These are phyloP conservation scores for Tricholoma saponaceum DNA, from an alignment of 768 basidiomycete species.

Conservation along the genomic window DNA sequence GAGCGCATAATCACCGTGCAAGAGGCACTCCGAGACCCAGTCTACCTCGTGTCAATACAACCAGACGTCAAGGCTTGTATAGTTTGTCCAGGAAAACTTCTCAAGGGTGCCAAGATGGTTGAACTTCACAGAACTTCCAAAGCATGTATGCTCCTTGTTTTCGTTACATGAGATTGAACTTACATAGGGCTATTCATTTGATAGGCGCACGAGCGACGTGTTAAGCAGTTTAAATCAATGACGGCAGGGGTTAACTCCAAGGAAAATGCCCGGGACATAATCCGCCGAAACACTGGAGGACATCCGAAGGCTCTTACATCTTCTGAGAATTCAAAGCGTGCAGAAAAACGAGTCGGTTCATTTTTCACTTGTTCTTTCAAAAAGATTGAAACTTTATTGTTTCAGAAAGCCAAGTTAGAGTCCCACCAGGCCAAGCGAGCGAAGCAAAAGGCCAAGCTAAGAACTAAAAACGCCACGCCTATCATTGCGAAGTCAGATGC, in stretches of 20 bases:
- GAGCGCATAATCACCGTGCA: conserved; percentile 47
- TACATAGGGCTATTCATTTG: conserved; percentile 5
- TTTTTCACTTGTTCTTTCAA: too few species aligned
- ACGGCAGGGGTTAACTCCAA: conserved; percentile 36
- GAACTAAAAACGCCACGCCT: conserved; percentile 16
- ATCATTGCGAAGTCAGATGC: neutral
- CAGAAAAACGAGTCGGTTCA: conserved; percentile 53
- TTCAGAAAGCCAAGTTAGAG: conserved; percentile 44
- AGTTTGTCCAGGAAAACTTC: conserved; percentile 67
- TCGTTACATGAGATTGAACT: conserved; percentile 5
- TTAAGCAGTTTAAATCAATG: conserved; percentile 43
- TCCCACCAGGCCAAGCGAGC: conserved; percentile 43
- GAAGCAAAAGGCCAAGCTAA: conserved; percentile 43
- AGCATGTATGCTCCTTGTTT: conserved; percentile 43
- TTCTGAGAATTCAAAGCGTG: conserved; percentile 48
- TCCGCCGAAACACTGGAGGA: conserved; percentile 23
- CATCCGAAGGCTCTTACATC: conserved; percentile 21
- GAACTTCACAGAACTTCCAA: conserved; percentile 56
- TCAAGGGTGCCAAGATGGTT: conserved; percentile 57
- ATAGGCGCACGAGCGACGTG: conserved; percentile 64
- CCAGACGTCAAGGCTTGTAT: conserved; percentile 58
- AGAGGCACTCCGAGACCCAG: conserved; percentile 58
- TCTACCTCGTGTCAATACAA: conserved; percentile 55
- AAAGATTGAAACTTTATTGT: neutral
- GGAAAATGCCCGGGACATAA: conserved; percentile 46